phyloP scores from a whole-genome alignment of 148 eudicot species.

The Amaranthus cruentus region DNA sequence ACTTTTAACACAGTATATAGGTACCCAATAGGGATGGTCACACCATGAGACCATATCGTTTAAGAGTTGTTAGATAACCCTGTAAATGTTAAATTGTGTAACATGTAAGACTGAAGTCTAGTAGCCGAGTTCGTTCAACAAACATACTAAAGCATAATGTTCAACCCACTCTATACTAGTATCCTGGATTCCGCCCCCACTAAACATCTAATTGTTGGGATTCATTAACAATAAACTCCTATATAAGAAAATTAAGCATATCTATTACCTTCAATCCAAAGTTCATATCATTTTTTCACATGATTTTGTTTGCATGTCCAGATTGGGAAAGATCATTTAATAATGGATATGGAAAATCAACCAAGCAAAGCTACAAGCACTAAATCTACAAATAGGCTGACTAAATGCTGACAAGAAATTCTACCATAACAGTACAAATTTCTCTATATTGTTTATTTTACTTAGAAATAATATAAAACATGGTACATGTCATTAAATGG shows the following conservation, averaged over 20 bases:
- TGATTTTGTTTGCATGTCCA: background rate
- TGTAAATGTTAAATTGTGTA: too few species aligned
- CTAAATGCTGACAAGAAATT: background rate
- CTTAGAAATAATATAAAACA: background rate
- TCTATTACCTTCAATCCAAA: background rate
- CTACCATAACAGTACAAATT: background rate
- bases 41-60: too few species aligned
- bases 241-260: background rate
- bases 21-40: too few species aligned
- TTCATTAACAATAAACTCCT: background rate
- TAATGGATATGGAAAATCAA: slow-evolving; percentile 1
- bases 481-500: slow-evolving; percentile 1
- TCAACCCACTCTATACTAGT: too few species aligned
- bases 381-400: background rate
- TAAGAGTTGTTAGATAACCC: too few species aligned
- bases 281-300: background rate
- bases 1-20: too few species aligned
- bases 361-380: slow-evolving; percentile 1
- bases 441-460: too few species aligned
- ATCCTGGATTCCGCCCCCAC: too few species aligned
- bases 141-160: too few species aligned
- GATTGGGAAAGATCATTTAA: background rate
- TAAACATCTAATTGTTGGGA: too few species aligned
- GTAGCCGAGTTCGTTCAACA: too few species aligned
- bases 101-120: too few species aligned